Conservation (phyloP, 345 rosid species). For the Physaria fendleri region DNA sequence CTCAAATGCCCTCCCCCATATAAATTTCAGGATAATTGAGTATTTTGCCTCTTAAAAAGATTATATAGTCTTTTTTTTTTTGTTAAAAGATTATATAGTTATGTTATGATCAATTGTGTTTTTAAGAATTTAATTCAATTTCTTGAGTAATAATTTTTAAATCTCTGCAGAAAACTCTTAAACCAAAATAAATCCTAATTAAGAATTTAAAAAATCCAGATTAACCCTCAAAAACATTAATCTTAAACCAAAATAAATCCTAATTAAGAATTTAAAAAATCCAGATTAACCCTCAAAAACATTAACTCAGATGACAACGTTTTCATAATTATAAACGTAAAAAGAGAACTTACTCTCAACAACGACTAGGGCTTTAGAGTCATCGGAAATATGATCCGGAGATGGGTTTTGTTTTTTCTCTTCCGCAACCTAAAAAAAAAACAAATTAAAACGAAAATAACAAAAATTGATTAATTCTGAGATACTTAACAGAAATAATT, state of each 20-base stretch:
- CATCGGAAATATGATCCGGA: conserved; percentile 34
- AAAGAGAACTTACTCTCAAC: conserved; percentile 45
- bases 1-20: too few relatives aligned
- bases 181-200: neutral
- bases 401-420: conserved; percentile 29
- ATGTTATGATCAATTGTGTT: neutral
- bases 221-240: neutral
- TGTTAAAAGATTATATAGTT: too few relatives aligned
- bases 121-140: neutral
- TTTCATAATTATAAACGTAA: neutral
- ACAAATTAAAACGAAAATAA: neutral
- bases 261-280: too few relatives aligned
- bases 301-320: neutral
- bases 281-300: neutral
- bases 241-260: neutral
- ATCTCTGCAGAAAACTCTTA: neutral
- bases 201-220: neutral
- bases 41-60: too few relatives aligned
- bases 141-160: neutral
- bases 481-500: conserved; percentile 2
- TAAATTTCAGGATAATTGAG: too few relatives aligned
- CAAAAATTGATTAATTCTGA: neutral
- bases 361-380: conserved; percentile 50
- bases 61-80: too few relatives aligned
- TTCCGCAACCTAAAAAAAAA: conserved; percentile 9